A percentile compares a stretch with the other conserved stretches of the same genome.
phyloP scores from a whole-genome alignment of 2,329 filamentous ascomycete species.

The Mariannaea elegans region DNA sequence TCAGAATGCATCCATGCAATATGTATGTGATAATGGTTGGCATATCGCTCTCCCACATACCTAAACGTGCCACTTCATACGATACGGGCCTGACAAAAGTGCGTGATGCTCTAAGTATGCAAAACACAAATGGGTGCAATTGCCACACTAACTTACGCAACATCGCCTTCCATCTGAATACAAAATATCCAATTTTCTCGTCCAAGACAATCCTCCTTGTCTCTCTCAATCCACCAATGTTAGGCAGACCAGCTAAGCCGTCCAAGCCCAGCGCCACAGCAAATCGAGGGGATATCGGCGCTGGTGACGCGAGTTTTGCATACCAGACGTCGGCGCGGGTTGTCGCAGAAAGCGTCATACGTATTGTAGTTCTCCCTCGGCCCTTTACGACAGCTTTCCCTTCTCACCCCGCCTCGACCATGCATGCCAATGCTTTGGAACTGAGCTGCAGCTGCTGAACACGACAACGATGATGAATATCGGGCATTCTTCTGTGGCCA shows the following conservation, averaged over 20 bases:
- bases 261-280: conserved; percentile 13
- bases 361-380: conserved; percentile 18
- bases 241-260: conserved; percentile 6
- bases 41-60: neutral
- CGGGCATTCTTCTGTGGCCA: conserved; percentile 2
- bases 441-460: neutral
- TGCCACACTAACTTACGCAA: neutral
- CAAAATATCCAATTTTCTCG: neutral
- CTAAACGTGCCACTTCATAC: neutral
- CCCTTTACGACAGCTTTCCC: neutral
- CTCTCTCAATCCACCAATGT: neutral
- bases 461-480: conserved; percentile 13
- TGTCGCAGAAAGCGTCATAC: conserved; percentile 16
- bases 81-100: neutral
- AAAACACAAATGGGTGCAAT: neutral
- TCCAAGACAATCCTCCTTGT: neutral
- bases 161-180: neutral
- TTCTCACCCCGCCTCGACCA: conserved; percentile 15
- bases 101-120: neutral
- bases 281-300: conserved; percentile 2
- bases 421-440: conserved; percentile 10
- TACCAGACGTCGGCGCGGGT: conserved; percentile 30
- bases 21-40: neutral
- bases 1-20: neutral
- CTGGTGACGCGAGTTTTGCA: conserved; percentile 34